Percentiles rank a stretch among this genome's conserved stretches.
Evolutionary conservation across 352 stramenopile species (phyloP).

Genomic region (Phytophthora melonis): DNA sequence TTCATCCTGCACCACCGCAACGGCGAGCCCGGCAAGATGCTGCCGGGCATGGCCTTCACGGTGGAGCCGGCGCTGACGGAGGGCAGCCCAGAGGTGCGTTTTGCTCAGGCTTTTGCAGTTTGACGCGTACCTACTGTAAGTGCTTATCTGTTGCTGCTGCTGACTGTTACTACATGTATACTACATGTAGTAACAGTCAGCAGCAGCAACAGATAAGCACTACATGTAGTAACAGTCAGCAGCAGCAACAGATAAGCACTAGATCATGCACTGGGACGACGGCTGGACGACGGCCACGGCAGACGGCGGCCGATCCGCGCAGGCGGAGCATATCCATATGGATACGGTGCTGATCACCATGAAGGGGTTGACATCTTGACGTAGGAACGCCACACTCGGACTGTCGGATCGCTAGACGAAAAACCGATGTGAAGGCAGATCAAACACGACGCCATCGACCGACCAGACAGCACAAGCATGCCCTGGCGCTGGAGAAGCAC

Average conservation of each 20-base stretch:
- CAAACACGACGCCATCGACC: too few species aligned
- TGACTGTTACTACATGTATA: slow-evolving; percentile 10
- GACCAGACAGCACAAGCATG: too few species aligned
- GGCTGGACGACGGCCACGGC: slow-evolving; percentile 97
- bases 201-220: too few species aligned
- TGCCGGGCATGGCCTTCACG: slow-evolving; percentile 98
- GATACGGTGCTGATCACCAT: slow-evolving; percentile 98
- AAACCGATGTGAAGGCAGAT: too few species aligned
- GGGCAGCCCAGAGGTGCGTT: slow-evolving; percentile 79
- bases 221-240: too few species aligned
- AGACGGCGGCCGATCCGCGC: slow-evolving; percentile 93
- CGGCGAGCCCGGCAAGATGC: slow-evolving; percentile 77
- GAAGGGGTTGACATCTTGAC: slow-evolving; percentile 96
- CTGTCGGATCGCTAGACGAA: too few species aligned
- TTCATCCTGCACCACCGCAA: slow-evolving; percentile 95
- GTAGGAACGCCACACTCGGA: too few species aligned
- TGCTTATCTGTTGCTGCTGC: slow-evolving; percentile 3
- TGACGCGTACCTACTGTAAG: background rate
- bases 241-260: too few species aligned
- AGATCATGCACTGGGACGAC: slow-evolving; percentile 95
- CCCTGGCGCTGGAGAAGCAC: slow-evolving; percentile 74
- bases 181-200: too few species aligned
- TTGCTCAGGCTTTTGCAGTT: background rate
- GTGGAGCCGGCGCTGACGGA: slow-evolving; percentile 98
- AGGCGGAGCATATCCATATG: too few species aligned